A percentile compares a stretch with the other conserved stretches of the same genome.
phyloP scores from a whole-genome alignment of 225 moss, liverwort and hornwort species.

The Physcomitrellopsis africana region DNA sequence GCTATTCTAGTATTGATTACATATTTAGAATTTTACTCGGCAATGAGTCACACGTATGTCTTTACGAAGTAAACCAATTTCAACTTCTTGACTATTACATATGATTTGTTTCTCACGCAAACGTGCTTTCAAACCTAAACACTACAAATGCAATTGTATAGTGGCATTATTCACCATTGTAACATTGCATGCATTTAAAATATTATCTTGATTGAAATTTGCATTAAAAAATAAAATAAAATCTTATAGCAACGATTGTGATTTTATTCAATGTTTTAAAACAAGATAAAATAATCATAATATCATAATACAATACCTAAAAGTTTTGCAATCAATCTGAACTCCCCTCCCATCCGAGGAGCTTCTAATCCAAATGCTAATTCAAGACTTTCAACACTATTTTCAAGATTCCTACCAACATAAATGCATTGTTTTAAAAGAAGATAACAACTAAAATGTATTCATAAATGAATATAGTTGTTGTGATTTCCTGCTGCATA shows the following conservation, averaged over 20 bases:
- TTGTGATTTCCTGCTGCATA: too few relatives aligned
- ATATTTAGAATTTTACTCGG: slow-evolving; percentile 50
- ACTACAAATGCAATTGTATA: slow-evolving; percentile 35
- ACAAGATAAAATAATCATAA: neutral
- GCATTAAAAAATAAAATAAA: neutral
- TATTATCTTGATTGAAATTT: fast-evolving
- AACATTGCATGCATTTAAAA: neutral
- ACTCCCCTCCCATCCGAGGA: slow-evolving; percentile 54
- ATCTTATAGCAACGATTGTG: neutral
- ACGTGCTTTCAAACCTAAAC: slow-evolving; percentile 59
- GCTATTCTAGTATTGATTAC: slow-evolving; percentile 40
- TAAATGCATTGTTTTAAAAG: neutral
- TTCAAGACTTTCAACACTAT: slow-evolving; percentile 46
- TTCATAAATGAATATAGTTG: neutral
- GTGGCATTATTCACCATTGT: neutral
- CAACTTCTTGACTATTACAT: slow-evolving; percentile 33
- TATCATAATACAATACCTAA: slow-evolving; percentile 37
- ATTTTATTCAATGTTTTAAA: neutral
- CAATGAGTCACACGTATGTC: slow-evolving; percentile 51
- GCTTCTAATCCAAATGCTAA: slow-evolving; percentile 48
- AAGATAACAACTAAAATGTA: neutral
- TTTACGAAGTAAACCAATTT: slow-evolving; percentile 45
- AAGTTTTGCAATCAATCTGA: slow-evolving; percentile 45
- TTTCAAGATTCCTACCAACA: slow-evolving; percentile 32
- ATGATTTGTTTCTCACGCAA: slow-evolving; percentile 37